Evolutionary conservation across 1,284 basidiomycete genomes (phyloP), one percentile per base, ranked within the genome.

Genomic region (Ceratobasidium papillatum): DNA sequence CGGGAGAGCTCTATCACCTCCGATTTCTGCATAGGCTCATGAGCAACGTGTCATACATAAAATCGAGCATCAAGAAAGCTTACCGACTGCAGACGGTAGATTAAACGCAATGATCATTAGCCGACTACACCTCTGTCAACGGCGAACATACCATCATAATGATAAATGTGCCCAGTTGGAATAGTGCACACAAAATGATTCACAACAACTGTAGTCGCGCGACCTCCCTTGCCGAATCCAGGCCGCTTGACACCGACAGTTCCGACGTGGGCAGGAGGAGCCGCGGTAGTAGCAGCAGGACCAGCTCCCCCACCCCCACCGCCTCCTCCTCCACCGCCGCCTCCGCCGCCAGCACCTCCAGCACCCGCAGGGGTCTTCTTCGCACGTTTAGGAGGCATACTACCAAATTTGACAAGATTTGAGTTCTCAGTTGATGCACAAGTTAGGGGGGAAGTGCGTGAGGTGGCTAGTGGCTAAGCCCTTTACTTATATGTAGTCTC

Each of bases 221-320:
- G 84, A 5, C 92, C 92, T 8, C 84, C 83, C 1, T 83, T 85
- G 25, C 91, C 92, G 78, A 86, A 90, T 36, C 84, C 86, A 49
- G 89, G 86, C 38, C 92, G 84, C 77, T 85, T 88, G 32, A 93
- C 90, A 41, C 91, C 91, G 59, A 91, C 82, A 19, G 85, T 84
- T 3, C 78, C 79, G 32, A 78, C 75, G 49, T 76, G 75, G 3
- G 45, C 43, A 8, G 27, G 52, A 22, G 59, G 59, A 43, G 59
- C 19, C 7, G 59, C 59, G 8, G 59, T 4, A 45, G 59, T n/a
- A 3, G 58, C 32, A 2, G 34, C 32, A 38, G 17, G 32, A 3
- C 58, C n/a, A 61, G 11, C 52, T 2, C 7, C 32, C 12, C 52
- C 52, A 34, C 12, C 25, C 27, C 12, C 52, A 56, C 62, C 64